Conservation (phyloP, 164 flowering plant genomes). For the Saururus chinensis region DNA sequence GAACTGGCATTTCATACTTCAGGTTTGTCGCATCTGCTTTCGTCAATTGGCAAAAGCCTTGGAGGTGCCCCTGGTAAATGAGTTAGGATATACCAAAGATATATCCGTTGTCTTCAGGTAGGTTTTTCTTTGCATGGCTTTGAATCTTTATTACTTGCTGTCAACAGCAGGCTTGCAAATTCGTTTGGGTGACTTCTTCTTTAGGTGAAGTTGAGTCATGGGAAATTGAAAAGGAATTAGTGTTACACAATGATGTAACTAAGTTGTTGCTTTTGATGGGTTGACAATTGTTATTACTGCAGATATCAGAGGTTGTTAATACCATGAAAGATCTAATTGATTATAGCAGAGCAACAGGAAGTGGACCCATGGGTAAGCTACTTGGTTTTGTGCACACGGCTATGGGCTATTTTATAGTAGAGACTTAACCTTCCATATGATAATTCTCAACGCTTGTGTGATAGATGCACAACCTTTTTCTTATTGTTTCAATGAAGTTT, state of each 20-base stretch:
- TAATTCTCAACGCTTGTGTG: too few species aligned
- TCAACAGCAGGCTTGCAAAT: too few species aligned
- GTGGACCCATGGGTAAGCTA: conserved; percentile 94
- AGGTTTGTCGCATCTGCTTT: conserved; percentile 51
- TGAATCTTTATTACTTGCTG: not conserved
- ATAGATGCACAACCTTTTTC: too few species aligned
- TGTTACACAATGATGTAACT: too few species aligned
- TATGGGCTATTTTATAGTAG: not conserved
- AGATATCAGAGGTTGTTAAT: conserved; percentile 99
- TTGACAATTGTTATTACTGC: conserved; percentile 16
- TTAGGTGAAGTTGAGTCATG: too few species aligned
- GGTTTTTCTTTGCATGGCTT: not conserved
- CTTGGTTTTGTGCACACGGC: not conserved
- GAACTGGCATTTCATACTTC: conserved; percentile 4
- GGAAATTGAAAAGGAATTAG: too few species aligned
- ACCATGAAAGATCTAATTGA: conserved; percentile 99
- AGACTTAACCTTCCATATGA: too few species aligned
- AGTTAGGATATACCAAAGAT: conserved; percentile 99
- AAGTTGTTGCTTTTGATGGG: too few species aligned
- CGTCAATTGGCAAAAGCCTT: conserved; percentile 70
- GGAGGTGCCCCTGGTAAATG: conserved; percentile 98
- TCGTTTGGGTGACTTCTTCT: too few species aligned
- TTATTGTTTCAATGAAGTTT: too few species aligned
- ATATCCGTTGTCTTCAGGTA: conserved; percentile 99
- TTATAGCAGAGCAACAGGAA: conserved; percentile 72